Percentiles rank a stretch among this genome's conserved stretches.
phyloP scores from a whole-genome alignment of 1,284 basidiomycete species.

The Leccinum fallax region DNA sequence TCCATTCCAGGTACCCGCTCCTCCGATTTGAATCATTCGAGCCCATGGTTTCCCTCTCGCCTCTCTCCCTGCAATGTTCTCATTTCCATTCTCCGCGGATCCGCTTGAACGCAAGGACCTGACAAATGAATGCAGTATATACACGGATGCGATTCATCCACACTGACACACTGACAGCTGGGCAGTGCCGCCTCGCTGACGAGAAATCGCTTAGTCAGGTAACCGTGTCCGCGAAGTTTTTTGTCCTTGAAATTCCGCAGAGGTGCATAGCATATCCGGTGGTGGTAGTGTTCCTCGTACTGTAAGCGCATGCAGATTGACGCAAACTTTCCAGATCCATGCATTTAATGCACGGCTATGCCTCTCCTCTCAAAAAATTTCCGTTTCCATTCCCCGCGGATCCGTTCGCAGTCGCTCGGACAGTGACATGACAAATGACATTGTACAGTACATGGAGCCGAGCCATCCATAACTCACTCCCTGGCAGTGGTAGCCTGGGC shows the following conservation, averaged over 20 bases:
- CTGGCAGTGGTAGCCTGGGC: neutral
- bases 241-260: neutral
- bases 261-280: neutral
- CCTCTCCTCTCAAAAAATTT: neutral
- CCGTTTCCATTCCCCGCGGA: neutral
- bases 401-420: neutral
- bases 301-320: neutral
- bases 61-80: neutral
- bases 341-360: neutral
- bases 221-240: neutral
- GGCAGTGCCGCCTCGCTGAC: conserved; percentile 2
- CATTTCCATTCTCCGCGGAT: neutral
- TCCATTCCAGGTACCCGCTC: neutral
- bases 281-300: neutral
- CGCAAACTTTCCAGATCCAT: neutral
- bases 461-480: neutral
- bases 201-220: neutral
- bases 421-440: neutral
- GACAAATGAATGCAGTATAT: neutral
- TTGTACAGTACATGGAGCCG: neutral
- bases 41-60: neutral
- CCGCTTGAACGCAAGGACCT: neutral
- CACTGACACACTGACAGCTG: neutral
- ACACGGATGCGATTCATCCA: neutral
- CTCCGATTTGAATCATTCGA: neutral